A percentile compares a stretch with the other conserved stretches of the same genome.
Conservation (phyloP, 805 yeast species). For the Suhomyces vadensis region DNA sequence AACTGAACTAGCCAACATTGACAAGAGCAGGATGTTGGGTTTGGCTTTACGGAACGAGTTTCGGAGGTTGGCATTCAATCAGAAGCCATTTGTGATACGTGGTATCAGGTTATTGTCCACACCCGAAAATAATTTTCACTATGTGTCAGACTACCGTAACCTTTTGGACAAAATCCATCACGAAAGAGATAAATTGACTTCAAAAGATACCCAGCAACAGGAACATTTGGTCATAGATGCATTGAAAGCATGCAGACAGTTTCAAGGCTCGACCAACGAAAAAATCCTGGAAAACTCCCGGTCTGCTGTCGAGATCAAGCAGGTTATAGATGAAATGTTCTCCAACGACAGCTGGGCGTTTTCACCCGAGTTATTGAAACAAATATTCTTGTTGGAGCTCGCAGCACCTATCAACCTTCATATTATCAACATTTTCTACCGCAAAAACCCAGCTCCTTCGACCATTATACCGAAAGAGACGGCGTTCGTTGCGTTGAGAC, state of each 20-base stretch:
- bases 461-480: slow-evolving; percentile 33
- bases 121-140: not conserved
- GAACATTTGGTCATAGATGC: slow-evolving; percentile 6
- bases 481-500: slow-evolving; percentile 65
- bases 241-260: slow-evolving; percentile 2
- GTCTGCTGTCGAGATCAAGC: slow-evolving; percentile 6
- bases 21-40: not conserved
- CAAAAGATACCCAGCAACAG: not conserved
- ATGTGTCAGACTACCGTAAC: slow-evolving; percentile 5
- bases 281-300: slow-evolving; percentile 17
- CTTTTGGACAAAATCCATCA: slow-evolving; percentile 4
- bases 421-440: slow-evolving; percentile 20
- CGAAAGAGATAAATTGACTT: not conserved
- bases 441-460: slow-evolving; percentile 14
- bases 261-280: slow-evolving; percentile 19
- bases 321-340: slow-evolving; percentile 23
- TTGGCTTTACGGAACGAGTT: not conserved
- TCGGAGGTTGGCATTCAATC: slow-evolving; percentile 6
- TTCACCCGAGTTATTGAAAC: slow-evolving; percentile 24
- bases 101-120: not conserved
- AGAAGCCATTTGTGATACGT: not conserved
- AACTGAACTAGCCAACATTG: not conserved
- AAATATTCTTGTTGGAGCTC: slow-evolving; percentile 33
- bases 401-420: slow-evolving; percentile 30
- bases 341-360: slow-evolving; percentile 21